These are phyloP conservation scores for Lyophyllum decastes DNA, from an alignment of 768 basidiomycete species.

Conservation along the genomic window DNA sequence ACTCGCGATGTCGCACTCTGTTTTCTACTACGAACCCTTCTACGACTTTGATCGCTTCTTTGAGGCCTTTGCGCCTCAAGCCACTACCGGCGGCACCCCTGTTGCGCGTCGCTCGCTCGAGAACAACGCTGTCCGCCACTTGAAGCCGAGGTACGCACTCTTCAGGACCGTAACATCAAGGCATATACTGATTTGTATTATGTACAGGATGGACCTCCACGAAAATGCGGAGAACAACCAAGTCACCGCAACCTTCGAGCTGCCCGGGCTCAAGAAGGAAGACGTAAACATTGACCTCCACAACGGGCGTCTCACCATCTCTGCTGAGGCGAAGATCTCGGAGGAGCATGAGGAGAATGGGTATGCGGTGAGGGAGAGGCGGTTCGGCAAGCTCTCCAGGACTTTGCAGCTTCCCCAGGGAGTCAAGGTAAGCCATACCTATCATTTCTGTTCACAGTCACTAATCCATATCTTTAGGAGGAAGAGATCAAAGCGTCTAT, in stretches of 20 bases:
- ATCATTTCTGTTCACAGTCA: neutral
- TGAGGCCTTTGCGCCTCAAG: neutral
- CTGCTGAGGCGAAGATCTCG: slow-evolving; percentile 37
- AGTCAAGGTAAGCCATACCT: slow-evolving; percentile 41
- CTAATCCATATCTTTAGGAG: slow-evolving; percentile 22
- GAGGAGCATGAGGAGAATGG: slow-evolving; percentile 29
- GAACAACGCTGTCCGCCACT: neutral
- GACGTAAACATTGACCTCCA: slow-evolving; percentile 47
- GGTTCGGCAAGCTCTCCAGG: slow-evolving; percentile 46
- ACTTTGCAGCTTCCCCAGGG: slow-evolving; percentile 45
- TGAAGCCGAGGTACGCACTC: neutral
- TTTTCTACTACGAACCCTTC: slow-evolving; percentile 1
- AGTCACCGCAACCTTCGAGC: slow-evolving; percentile 53
- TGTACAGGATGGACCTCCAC: slow-evolving; percentile 44
- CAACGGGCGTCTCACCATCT: slow-evolving; percentile 44
- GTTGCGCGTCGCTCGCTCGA: neutral
- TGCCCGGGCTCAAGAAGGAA: slow-evolving; percentile 52
- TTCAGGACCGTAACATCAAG: neutral
- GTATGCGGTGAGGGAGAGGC: slow-evolving; percentile 44
- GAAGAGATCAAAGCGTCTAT: slow-evolving; percentile 47
- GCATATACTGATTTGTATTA: neutral
- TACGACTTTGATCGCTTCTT: slow-evolving; percentile 1
- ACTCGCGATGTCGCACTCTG: neutral
- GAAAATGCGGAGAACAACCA: slow-evolving; percentile 38
- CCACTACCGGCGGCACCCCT: neutral